phyloP scores from a whole-genome alignment of 192 early-diverging fungal species.

The Entomortierella parvispora region DNA sequence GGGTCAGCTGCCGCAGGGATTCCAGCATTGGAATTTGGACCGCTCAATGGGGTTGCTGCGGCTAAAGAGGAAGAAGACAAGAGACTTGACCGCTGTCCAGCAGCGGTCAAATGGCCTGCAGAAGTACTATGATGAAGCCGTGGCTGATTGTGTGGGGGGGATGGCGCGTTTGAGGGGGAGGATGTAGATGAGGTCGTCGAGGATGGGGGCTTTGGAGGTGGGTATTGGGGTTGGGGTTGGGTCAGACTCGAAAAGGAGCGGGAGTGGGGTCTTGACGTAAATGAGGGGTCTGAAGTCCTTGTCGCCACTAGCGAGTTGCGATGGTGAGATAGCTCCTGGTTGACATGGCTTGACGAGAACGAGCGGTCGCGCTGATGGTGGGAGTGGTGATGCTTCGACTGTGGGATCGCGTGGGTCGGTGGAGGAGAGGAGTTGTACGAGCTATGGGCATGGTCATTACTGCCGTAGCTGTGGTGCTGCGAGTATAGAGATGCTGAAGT shows the following conservation, averaged over 20 bases:
- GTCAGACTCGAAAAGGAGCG: slow-evolving; percentile 28
- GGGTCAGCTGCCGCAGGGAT: no score
- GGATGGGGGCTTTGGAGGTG: slow-evolving; percentile 1
- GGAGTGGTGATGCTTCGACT: no score
- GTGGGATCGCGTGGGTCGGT: no score
- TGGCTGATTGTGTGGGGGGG: slow-evolving; percentile 2
- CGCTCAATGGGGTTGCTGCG: background rate
- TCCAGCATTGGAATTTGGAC: no score
- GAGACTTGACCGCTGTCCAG: slow-evolving; percentile 14
- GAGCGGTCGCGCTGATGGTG: no score
- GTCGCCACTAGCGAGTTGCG: slow-evolving; percentile 8
- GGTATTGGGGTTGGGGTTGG: slow-evolving; percentile 27
- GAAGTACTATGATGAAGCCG: slow-evolving; percentile 40
- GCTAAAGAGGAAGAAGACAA: background rate
- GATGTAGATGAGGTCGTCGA: background rate
- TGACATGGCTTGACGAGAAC: no score
- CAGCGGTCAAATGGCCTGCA: slow-evolving; percentile 22
- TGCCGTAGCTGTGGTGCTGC: no score
- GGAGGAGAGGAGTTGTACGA: no score
- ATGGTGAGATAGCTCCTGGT: background rate
- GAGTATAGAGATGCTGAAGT: no score
- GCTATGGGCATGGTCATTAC: no score
- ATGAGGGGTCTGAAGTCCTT: slow-evolving; percentile 36
- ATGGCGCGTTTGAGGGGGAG: background rate
- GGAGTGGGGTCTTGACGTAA: slow-evolving; percentile 23